These are phyloP conservation scores for Dioscorea zingiberensis DNA, from an alignment of 106 monocot species.

Conservation along the genomic window DNA sequence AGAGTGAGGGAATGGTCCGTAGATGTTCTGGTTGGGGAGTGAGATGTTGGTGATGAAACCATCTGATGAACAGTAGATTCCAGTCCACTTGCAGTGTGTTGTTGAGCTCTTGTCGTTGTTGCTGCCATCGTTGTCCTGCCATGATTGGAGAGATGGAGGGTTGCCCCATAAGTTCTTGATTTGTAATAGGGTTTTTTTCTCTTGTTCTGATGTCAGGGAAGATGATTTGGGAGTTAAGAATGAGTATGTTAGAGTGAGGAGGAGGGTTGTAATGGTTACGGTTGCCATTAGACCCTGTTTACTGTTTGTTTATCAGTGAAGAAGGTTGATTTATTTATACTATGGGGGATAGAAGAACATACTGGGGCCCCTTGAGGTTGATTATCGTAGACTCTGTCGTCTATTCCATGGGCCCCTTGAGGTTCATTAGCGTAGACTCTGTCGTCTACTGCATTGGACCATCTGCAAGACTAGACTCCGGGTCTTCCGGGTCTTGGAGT, in stretches of 20 bases:
- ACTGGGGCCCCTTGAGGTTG: too few species aligned
- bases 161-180: slow-evolving; percentile 31
- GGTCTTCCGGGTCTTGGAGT: too few species aligned
- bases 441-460: too few species aligned
- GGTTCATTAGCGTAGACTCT: too few species aligned
- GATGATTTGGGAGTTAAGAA: neutral
- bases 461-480: too few species aligned
- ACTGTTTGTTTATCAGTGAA: too few species aligned
- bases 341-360: too few species aligned
- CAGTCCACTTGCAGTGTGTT: slow-evolving; percentile 39
- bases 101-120: slow-evolving; percentile 2
- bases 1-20: slow-evolving; percentile 23
- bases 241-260: slow-evolving; percentile 3
- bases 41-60: slow-evolving; percentile 27
- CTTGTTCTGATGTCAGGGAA: slow-evolving; percentile 11
- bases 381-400: too few species aligned
- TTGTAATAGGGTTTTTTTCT: slow-evolving; percentile 38
- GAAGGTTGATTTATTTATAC: too few species aligned
- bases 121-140: slow-evolving; percentile 32
- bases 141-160: slow-evolving; percentile 22
- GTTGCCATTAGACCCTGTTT: too few species aligned
- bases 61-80: slow-evolving; percentile 18
- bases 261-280: neutral
- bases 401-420: too few species aligned
- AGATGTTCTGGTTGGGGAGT: slow-evolving; percentile 8